Conservation (phyloP, 2,329 filamentous ascomycete species). For the Aspergillus neoniger region DNA sequence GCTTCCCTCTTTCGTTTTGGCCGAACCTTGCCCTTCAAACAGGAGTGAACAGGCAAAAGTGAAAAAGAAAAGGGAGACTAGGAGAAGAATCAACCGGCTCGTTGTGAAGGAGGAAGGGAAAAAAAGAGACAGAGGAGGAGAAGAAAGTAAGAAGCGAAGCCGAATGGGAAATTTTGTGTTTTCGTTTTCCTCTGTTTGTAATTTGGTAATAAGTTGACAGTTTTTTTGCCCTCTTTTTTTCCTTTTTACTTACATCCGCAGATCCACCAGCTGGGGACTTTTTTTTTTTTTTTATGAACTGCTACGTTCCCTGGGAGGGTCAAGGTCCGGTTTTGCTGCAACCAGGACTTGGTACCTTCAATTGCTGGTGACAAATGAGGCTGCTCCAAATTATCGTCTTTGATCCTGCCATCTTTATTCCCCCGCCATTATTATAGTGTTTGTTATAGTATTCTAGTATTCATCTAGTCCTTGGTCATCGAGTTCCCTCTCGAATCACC, state of each 20-base stretch:
- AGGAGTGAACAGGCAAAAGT: neutral
- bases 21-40: neutral
- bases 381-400: neutral
- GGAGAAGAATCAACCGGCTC: slow-evolving; percentile 17
- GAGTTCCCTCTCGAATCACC: slow-evolving; percentile 8
- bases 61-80: slow-evolving; percentile 12
- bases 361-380: slow-evolving; percentile 2
- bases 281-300: slow-evolving; percentile 12
- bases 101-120: slow-evolving; percentile 26
- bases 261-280: slow-evolving; percentile 30
- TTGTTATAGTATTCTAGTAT: too few relatives aligned
- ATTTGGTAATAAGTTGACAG: slow-evolving; percentile 27
- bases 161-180: slow-evolving; percentile 34
- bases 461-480: neutral
- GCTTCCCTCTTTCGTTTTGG: slow-evolving; percentile 1
- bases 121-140: neutral
- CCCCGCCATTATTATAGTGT: neutral
- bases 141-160: slow-evolving; percentile 7
- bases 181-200: slow-evolving; percentile 43
- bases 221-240: slow-evolving; percentile 23
- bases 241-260: slow-evolving; percentile 28
- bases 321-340: slow-evolving; percentile 6
- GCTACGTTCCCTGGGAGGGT: neutral
- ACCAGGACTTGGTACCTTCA: neutral
- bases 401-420: neutral